Evolutionary conservation across 73 alveolate species (phyloP), one percentile per base, ranked within the genome.

Genomic region (Tetrahymena malaccensis): DNA sequence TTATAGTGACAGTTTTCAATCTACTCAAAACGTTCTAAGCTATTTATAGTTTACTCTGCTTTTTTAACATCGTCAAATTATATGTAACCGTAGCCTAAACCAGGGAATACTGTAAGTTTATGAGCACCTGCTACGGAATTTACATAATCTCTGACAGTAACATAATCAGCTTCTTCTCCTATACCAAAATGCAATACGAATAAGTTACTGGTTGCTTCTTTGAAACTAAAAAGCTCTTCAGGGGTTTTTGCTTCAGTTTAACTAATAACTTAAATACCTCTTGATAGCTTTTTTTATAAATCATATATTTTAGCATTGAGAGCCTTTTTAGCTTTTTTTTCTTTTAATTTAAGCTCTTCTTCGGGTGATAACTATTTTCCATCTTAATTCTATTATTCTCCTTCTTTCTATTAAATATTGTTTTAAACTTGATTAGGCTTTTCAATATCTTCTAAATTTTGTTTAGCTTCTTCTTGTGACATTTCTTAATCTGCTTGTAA

Each of bases 91-190:
- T 95, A 95, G 38, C 94, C 94, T 44, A 57, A 85, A 22, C 93
- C 95, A 43, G 97, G 97, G 94, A 85, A 95, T 17, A 95, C 94
- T 94, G 94, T 85, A 35, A 95, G 22, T 35, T 95, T 95, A 25
- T 95, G 94, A 10, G 84, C 16, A 6, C 97, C 97, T 7, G 89
- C 37, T 27, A 95, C 93, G 35, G 85, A 50, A 43, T 56, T 85
- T 19, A 95, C 57, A 44, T 95, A 95, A 21, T 95, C 34, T 10
- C 37, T 55, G 25, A 95, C 43, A 8, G 97, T 85, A 25, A 85
- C 33, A 38, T 50, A 95, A 44, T 95, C 97, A 95, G 43, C 95
- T n/a, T 95, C 55, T 85, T 95, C 97, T 15, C 97, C 97, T 21
- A 85, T 56, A 34, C 97, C 97, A 55, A 95, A 95, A 89, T 95